phyloP scores from a whole-genome alignment of 371 early-diverging fungal species.

The Mucor velutinosus region DNA sequence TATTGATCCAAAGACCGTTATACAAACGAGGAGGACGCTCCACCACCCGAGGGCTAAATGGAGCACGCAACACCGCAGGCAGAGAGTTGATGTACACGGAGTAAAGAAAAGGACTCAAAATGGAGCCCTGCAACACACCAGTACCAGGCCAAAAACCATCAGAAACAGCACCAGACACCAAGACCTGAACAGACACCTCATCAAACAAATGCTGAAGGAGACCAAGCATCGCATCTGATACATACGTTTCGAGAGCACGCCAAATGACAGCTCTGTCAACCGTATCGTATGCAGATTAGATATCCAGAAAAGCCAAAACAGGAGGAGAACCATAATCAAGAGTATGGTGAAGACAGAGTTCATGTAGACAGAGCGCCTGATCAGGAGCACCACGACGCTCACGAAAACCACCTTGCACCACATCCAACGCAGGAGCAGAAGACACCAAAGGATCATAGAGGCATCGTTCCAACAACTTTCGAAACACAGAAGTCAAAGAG shows the following conservation, averaged over 20 bases:
- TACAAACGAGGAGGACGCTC: too few species aligned
- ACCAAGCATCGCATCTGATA: conserved; percentile 6
- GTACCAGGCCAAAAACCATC: too few species aligned
- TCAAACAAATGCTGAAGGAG: conserved; percentile 15
- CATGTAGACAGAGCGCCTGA: conserved; percentile 14
- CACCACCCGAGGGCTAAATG: too few species aligned
- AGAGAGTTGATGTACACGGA: too few species aligned
- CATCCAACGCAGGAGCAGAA: conserved; percentile 11
- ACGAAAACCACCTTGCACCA: conserved; percentile 27
- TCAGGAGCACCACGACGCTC: not conserved
- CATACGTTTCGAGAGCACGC: not conserved
- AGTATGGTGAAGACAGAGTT: conserved; percentile 6
- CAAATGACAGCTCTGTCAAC: conserved; percentile 22
- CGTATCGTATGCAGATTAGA: conserved; percentile 22
- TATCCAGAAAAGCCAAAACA: conserved; percentile 20
- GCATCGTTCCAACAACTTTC: conserved; percentile 2
- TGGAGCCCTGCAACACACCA: too few species aligned
- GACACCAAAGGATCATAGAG: not conserved
- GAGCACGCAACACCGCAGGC: too few species aligned
- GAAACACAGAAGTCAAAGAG: not conserved
- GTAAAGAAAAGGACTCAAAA: too few species aligned
- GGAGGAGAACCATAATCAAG: conserved; percentile 9
- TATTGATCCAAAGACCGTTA: too few species aligned
- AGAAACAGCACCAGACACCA: too few species aligned
- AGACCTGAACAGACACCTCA: conserved; percentile 5